These are phyloP conservation scores for Stemphylium beticola DNA, from an alignment of 2,329 filamentous ascomycete species.

Conservation along the genomic window DNA sequence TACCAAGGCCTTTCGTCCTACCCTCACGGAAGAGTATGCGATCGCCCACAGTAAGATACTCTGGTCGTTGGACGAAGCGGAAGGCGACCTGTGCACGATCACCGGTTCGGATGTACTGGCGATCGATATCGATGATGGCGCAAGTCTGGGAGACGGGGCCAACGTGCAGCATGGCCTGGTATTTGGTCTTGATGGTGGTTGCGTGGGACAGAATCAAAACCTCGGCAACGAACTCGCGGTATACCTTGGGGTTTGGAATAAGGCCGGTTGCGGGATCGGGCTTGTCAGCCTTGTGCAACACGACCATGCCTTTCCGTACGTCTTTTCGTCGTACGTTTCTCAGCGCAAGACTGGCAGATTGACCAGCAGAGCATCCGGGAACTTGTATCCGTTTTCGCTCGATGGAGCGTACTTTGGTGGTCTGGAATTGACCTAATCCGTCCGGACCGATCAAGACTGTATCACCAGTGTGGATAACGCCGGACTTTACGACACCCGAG, in stretches of 20 bases:
- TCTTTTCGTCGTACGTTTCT: slow-evolving; percentile 88
- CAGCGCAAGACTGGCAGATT: slow-evolving; percentile 90
- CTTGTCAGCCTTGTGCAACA: slow-evolving; percentile 81
- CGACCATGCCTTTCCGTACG: slow-evolving; percentile 97
- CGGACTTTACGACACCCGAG: slow-evolving; percentile 83
- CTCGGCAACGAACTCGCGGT: slow-evolving; percentile 65
- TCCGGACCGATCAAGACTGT: slow-evolving; percentile 88
- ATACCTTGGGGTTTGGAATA: slow-evolving; percentile 56
- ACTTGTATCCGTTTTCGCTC: slow-evolving; percentile 92
- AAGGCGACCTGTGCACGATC: slow-evolving; percentile 95
- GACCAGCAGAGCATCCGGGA: slow-evolving; percentile 85
- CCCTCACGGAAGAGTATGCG: slow-evolving; percentile 92
- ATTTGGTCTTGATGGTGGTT: slow-evolving; percentile 95
- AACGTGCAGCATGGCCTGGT: slow-evolving; percentile 98
- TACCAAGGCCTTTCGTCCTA: slow-evolving; percentile 90
- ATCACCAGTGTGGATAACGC: slow-evolving; percentile 90
- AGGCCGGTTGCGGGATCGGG: slow-evolving; percentile 53
- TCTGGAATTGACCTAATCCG: slow-evolving; percentile 84
- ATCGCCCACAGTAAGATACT: slow-evolving; percentile 89
- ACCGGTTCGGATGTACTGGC: slow-evolving; percentile 92
- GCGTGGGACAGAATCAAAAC: slow-evolving; percentile 95
- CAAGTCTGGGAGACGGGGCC: slow-evolving; percentile 95
- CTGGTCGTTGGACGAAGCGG: slow-evolving; percentile 89
- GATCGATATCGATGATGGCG: slow-evolving; percentile 95
- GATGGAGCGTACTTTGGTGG: slow-evolving; percentile 87